These are phyloP conservation scores for Globisporangium acanthophoron DNA, from an alignment of 352 stramenopile genomes.

Conservation along the genomic window DNA sequence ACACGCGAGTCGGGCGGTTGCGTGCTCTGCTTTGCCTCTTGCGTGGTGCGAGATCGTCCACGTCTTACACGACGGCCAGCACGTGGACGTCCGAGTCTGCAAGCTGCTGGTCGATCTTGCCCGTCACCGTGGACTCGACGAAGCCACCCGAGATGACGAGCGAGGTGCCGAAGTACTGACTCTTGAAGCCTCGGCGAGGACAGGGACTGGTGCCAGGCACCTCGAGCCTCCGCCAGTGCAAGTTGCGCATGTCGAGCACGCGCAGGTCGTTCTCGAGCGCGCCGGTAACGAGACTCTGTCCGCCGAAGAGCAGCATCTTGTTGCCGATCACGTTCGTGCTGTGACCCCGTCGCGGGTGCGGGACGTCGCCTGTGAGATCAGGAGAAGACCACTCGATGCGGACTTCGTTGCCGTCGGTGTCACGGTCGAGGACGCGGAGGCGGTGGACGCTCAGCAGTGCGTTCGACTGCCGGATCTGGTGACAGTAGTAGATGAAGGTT, in stretches of 20 bases:
- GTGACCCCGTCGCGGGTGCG: slow-evolving; percentile 46
- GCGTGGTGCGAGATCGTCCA: not conserved
- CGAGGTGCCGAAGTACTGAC: slow-evolving; percentile 70
- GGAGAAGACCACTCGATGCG: slow-evolving; percentile 34
- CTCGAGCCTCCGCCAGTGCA: slow-evolving; percentile 29
- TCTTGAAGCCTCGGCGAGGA: slow-evolving; percentile 71
- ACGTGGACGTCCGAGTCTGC: slow-evolving; percentile 59
- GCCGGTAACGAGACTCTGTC: slow-evolving; percentile 41
- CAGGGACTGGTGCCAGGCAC: slow-evolving; percentile 36
- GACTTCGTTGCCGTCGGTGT: slow-evolving; percentile 1
- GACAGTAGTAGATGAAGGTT: not conserved
- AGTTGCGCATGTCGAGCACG: slow-evolving; percentile 27
- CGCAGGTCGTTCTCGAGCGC: slow-evolving; percentile 46
- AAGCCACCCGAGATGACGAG: slow-evolving; percentile 75
- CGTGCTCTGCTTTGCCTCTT: not conserved
- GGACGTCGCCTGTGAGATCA: slow-evolving; percentile 27
- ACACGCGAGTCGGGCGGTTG: not conserved
- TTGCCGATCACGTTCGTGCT: slow-evolving; percentile 50
- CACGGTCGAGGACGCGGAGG: slow-evolving; percentile 14
- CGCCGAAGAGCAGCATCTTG: slow-evolving; percentile 58
- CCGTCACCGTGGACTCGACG: slow-evolving; percentile 26
- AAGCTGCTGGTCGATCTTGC: slow-evolving; percentile 49
- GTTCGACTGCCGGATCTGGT: slow-evolving; percentile 62
- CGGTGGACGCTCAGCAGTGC: slow-evolving; percentile 44
- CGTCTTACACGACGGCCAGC: slow-evolving; percentile 14